Percentiles rank a stretch among this genome's conserved stretches.
phyloP scores from a whole-genome alignment of 1,139 yeast species.

The Lodderomyces oxycetoniae region DNA sequence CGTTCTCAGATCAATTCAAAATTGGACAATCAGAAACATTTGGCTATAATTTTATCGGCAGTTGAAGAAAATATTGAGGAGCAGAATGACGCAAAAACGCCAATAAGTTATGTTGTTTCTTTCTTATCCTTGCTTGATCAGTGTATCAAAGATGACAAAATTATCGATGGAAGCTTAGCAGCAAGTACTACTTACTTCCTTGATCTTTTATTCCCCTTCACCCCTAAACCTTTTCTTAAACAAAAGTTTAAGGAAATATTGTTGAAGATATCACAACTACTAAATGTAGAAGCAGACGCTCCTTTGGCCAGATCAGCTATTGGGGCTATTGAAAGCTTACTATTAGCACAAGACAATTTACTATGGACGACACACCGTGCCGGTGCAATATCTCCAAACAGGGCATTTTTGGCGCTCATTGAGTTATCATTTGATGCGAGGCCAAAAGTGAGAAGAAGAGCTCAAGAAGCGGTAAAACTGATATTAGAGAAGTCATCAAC shows the following conservation, averaged over 20 bases:
- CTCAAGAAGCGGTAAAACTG: slow-evolving; percentile 73
- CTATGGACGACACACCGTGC: slow-evolving; percentile 53
- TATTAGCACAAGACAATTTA: slow-evolving; percentile 73
- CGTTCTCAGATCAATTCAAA: slow-evolving; percentile 70
- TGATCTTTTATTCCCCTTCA: slow-evolving; percentile 72
- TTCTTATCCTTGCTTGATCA: slow-evolving; percentile 79
- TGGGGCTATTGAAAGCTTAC: slow-evolving; percentile 76
- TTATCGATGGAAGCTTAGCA: slow-evolving; percentile 60
- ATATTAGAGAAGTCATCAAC: slow-evolving; percentile 74
- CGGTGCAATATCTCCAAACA: slow-evolving; percentile 65
- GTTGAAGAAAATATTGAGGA: slow-evolving; percentile 85
- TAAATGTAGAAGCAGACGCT: slow-evolving; percentile 75
- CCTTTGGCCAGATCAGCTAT: slow-evolving; percentile 78
- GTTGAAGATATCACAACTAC: slow-evolving; percentile 74
- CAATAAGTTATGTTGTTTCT: slow-evolving; percentile 80
- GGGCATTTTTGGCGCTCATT: slow-evolving; percentile 77
- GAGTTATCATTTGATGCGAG: slow-evolving; percentile 82
- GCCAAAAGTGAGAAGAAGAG: slow-evolving; percentile 95
- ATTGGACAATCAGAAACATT: slow-evolving; percentile 76
- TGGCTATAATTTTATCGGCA: slow-evolving; percentile 69
- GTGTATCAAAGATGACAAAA: slow-evolving; percentile 51
- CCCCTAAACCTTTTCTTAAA: slow-evolving; percentile 64
- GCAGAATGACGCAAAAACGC: slow-evolving; percentile 55
- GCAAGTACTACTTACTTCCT: slow-evolving; percentile 76
- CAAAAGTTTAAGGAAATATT: slow-evolving; percentile 74